These are phyloP conservation scores for Sporothrix pallida DNA, from an alignment of 2,329 filamentous ascomycete species.

Conservation along the genomic window DNA sequence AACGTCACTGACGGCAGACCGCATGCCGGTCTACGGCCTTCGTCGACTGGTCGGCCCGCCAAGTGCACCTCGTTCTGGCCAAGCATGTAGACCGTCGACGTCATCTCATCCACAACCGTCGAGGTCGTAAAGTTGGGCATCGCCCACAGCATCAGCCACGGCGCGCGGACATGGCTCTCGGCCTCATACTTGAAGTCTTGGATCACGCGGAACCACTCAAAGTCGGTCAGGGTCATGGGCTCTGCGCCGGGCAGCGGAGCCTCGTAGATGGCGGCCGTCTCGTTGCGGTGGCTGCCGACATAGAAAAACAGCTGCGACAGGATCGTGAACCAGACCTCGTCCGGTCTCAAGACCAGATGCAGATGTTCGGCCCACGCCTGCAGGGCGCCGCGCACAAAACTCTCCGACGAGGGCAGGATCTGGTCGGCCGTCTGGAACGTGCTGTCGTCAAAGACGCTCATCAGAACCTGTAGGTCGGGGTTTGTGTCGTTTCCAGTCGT, in stretches of 20 bases:
- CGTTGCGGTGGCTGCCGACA: constrained; percentile 55
- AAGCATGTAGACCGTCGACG: constrained; percentile 54
- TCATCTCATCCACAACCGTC: constrained; percentile 48
- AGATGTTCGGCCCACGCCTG: constrained; percentile 58
- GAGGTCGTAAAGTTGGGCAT: constrained; percentile 52
- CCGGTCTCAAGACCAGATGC: constrained; percentile 56
- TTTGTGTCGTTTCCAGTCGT: constrained; percentile 31
- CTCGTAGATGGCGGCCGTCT: constrained; percentile 54
- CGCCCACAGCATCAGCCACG: constrained; percentile 52
- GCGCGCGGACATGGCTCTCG: constrained; percentile 48
- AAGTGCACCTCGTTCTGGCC: constrained; percentile 50
- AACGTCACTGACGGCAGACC: constrained; percentile 53
- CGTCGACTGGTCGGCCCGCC: not conserved
- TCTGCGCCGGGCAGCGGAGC: constrained; percentile 46
- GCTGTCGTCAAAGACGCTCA: constrained; percentile 39
- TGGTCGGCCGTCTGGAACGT: constrained; percentile 33
- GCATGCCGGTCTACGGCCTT: constrained; percentile 46
- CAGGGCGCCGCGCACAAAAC: constrained; percentile 53
- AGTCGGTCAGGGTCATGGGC: constrained; percentile 46
- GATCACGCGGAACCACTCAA: constrained; percentile 39
- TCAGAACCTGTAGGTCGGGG: constrained; percentile 38
- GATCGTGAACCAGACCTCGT: constrained; percentile 63
- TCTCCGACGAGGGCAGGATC: constrained; percentile 44
- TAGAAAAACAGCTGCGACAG: constrained; percentile 58
- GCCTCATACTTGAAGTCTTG: constrained; percentile 49